Conservation (phyloP, 805 yeast species). For the Ogataea trehaloabstinens region DNA sequence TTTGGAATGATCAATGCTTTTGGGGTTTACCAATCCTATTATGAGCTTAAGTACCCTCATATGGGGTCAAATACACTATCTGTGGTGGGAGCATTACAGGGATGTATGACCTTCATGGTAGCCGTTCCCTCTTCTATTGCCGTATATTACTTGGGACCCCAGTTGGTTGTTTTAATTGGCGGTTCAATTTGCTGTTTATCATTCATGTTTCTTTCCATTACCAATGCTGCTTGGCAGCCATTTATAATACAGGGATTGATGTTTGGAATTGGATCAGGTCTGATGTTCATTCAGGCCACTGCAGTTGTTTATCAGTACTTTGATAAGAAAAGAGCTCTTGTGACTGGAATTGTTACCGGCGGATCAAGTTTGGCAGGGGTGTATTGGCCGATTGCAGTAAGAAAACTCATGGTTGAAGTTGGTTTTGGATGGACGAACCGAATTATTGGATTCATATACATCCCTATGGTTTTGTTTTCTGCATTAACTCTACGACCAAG, state of each 20-base stretch:
- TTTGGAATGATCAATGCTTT: constrained; percentile 59
- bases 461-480: constrained; percentile 23
- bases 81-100: constrained; percentile 52
- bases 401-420: constrained; percentile 35
- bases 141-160: constrained; percentile 1
- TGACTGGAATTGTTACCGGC: constrained; percentile 41
- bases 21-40: constrained; percentile 56
- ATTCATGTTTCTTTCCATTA: constrained; percentile 53
- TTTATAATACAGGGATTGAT: constrained; percentile 65
- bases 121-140: background rate
- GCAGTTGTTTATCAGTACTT: constrained; percentile 65
- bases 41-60: constrained; percentile 38
- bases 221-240: constrained; percentile 58
- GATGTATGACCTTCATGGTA: constrained; percentile 38
- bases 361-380: constrained; percentile 53
- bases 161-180: constrained; percentile 37
- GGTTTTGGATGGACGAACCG: constrained; percentile 49
- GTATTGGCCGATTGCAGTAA: constrained; percentile 45
- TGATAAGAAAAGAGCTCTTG: constrained; percentile 51
- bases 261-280: constrained; percentile 54
- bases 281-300: constrained; percentile 55
- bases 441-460: constrained; percentile 39
- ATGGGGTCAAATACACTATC: constrained; percentile 45
- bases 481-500: constrained; percentile 27
- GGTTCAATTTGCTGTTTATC: constrained; percentile 41